These are phyloP conservation scores for Catharanthus roseus DNA, from an alignment of 257 asterid genomes.

Conservation along the genomic window DNA sequence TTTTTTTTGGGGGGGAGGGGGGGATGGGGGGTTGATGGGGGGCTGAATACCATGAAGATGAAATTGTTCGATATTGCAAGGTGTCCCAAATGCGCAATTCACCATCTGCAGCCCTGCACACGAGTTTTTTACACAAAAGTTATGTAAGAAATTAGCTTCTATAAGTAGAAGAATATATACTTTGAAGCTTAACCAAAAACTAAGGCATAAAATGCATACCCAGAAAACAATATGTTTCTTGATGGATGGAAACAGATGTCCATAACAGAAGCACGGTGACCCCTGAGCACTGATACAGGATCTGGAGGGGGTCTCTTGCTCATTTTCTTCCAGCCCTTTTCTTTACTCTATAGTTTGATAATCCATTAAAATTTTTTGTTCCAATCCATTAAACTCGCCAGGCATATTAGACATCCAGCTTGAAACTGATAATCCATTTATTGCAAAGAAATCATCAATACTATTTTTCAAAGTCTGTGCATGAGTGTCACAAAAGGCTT, in stretches of 20 bases:
- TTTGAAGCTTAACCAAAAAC: neutral
- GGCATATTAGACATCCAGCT: too few relatives aligned
- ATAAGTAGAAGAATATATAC: neutral
- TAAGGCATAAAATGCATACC: slow-evolving; percentile 22
- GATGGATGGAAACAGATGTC: slow-evolving; percentile 81
- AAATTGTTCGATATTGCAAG: slow-evolving; percentile 61
- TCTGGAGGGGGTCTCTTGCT: slow-evolving; percentile 82
- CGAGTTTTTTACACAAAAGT: neutral
- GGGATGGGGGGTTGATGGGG: too few relatives aligned
- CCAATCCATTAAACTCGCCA: too few relatives aligned
- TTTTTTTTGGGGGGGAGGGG: too few relatives aligned
- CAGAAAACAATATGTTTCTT: slow-evolving; percentile 54
- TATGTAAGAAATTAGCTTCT: neutral
- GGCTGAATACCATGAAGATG: slow-evolving; percentile 66
- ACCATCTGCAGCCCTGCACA: slow-evolving; percentile 66
- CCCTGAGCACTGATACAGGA: slow-evolving; percentile 85
- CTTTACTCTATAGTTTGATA: neutral
- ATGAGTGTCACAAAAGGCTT: too few relatives aligned
- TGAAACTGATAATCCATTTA: too few relatives aligned
- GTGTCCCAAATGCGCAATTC: slow-evolving; percentile 86
- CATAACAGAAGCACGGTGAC: slow-evolving; percentile 87
- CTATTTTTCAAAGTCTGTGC: too few relatives aligned
- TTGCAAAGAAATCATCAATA: too few relatives aligned
- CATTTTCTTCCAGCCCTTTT: slow-evolving; percentile 30
- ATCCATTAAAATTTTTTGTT: too few relatives aligned